These are phyloP conservation scores for Leccinellum albellum DNA, from an alignment of 768 basidiomycete species.

Conservation along the genomic window DNA sequence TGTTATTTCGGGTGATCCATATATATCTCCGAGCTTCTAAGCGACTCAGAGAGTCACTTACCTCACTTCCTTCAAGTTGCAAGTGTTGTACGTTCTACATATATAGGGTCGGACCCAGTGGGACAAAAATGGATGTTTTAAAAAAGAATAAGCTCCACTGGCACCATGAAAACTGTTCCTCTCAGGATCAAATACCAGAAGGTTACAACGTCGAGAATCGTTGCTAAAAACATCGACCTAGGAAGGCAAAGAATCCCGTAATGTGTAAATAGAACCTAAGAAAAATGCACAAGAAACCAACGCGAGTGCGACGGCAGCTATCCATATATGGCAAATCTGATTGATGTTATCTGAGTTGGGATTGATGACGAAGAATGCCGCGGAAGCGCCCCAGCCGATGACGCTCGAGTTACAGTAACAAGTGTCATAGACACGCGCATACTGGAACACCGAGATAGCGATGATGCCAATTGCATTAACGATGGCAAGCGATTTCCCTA, in stretches of 20 bases:
- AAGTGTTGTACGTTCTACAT: no score
- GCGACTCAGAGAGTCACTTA: neutral
- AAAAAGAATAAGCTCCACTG: no score
- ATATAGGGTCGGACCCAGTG: no score
- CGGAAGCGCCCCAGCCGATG: slow-evolving; percentile 1
- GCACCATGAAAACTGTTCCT: no score
- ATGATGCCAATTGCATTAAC: slow-evolving; percentile 23
- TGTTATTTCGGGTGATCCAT: neutral
- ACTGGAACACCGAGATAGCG: slow-evolving; percentile 25
- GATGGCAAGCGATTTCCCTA: slow-evolving; percentile 23
- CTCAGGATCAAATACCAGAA: neutral
- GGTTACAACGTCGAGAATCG: neutral
- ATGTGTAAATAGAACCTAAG: slow-evolving; percentile 23
- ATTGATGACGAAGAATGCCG: slow-evolving; percentile 22
- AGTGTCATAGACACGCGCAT: neutral
- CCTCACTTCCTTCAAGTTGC: no score
- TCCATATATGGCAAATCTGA: slow-evolving; percentile 32
- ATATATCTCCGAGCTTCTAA: neutral
- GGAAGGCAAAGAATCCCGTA: slow-evolving; percentile 15
- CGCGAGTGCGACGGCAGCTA: slow-evolving; percentile 32
- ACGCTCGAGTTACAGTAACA: slow-evolving; percentile 30
- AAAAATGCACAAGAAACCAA: slow-evolving; percentile 20
- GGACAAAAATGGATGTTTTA: neutral
- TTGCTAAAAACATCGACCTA: neutral
- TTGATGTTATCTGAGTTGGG: slow-evolving; percentile 15